Base-by-base conservation (phyloP, 2,329 filamentous ascomycete genomes). In the Microascus cirrosus region DNA sequence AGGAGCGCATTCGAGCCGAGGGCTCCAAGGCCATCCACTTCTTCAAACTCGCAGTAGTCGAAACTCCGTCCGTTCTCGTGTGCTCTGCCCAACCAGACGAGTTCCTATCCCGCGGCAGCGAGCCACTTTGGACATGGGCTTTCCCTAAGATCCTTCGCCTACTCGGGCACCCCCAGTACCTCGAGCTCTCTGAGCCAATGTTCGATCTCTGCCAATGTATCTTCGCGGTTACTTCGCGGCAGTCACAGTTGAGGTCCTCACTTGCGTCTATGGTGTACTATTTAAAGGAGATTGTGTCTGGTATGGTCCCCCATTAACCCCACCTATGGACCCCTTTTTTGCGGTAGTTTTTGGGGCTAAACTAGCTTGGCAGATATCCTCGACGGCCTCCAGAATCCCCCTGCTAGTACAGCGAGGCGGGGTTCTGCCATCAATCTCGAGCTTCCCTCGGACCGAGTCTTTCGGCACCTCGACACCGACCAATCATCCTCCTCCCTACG, bases 1-100 rank as follows among this genome's bases (percentile, higher is more conserved):
- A 70, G 56, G 75, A 77, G 36, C 73, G 81, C 59, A 71, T 85
- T 50, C 73, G 80, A 32, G 71, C 77, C 53, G 84, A 89, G 64
- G 83, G 83, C 1, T 71, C 81, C 39, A 86, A 90, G 66, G 91
- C 90, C 56, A 78, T 96, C 54, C 83, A 87, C 63, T 91, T 95
- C 56, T 78, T 96, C 52, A 80, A 81, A 59, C 80, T 87, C 56
- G 89, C 88, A 2, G 79, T 96, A 62, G 80, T 83, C 61, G 88
- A 91, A 65, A 89, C 86, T 8, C 90, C 89, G 2, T 74, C 77
- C 42, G 80, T 91, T n/a, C 74, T 93, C 32, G 71, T 78, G 22
- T 76, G 74, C 59, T 70, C 68, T 32, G 70, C 73, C 12, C 67
- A 72, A 22, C 65, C 65, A 2, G 71, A 71, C 51, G 68, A 69